phyloP scores from a whole-genome alignment of 345 rosid genomes.

The Bruguiera gymnorhiza region DNA sequence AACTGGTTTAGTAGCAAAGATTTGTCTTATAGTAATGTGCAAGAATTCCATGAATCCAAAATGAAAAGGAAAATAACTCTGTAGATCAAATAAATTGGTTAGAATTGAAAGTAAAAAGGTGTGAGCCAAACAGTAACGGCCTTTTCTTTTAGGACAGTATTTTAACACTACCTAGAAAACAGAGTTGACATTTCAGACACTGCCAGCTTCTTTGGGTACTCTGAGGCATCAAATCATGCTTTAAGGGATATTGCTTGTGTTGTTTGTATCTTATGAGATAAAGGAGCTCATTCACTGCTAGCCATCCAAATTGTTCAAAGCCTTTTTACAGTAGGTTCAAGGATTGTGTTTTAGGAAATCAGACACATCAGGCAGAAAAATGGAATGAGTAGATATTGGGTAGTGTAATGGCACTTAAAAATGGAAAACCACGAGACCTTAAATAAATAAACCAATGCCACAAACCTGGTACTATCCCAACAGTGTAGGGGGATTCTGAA shows the following conservation, averaged over 20 bases:
- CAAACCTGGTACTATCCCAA: slow-evolving; percentile 82
- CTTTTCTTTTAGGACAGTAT: background rate
- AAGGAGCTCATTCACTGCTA: too few relatives aligned
- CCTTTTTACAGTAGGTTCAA: too few relatives aligned
- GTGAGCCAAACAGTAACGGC: background rate
- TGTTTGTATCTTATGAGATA: too few relatives aligned
- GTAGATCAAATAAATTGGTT: background rate
- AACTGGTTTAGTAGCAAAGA: background rate
- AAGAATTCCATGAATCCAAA: background rate
- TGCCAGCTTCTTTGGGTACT: too few relatives aligned
- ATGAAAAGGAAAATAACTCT: background rate
- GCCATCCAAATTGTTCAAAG: too few relatives aligned
- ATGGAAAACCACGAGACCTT: background rate
- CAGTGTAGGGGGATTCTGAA: slow-evolving; percentile 56
- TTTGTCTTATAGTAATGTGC: background rate
- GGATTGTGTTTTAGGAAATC: too few relatives aligned
- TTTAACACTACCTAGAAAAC: background rate
- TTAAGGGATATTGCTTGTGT: too few relatives aligned
- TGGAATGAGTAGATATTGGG: background rate
- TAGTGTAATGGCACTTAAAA: background rate
- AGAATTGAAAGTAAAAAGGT: background rate
- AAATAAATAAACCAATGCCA: background rate
- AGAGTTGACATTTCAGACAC: background rate
- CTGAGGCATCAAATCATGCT: too few relatives aligned
- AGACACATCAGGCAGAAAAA: background rate